These are phyloP conservation scores for Neonectria hederae DNA, from an alignment of 2,329 filamentous ascomycete species.

Conservation along the genomic window DNA sequence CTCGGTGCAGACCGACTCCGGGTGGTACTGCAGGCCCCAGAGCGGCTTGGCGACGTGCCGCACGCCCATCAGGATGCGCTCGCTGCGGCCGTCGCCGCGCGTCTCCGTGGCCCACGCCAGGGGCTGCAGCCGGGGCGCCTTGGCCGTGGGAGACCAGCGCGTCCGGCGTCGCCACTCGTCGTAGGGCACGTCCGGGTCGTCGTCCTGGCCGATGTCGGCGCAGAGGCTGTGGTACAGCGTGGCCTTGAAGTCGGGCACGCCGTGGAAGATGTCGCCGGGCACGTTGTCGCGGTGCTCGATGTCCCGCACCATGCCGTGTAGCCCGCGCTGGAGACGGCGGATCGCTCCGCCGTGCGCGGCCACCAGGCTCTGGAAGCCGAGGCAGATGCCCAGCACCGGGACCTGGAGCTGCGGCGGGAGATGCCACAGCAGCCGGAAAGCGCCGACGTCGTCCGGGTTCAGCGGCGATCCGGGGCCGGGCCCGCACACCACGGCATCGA, in stretches of 20 bases:
- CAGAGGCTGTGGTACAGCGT: constrained; percentile 80
- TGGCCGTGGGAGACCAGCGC: constrained; percentile 52
- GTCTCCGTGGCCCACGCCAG: constrained; percentile 70
- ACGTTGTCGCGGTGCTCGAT: constrained; percentile 64
- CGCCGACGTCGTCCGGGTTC: constrained; percentile 78
- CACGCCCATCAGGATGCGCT: constrained; percentile 79
- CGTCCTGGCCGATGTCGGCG: constrained; percentile 63
- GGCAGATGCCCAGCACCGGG: constrained; percentile 87
- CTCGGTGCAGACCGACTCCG: constrained; percentile 87
- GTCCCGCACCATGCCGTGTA: constrained; percentile 82
- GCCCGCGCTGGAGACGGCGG: constrained; percentile 72
- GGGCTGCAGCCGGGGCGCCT: constrained; percentile 58
- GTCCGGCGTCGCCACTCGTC: constrained; percentile 29
- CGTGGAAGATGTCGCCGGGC: constrained; percentile 70
- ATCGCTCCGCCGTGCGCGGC: constrained; percentile 74
- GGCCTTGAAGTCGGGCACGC: constrained; percentile 68
- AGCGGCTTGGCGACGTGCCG: constrained; percentile 75
- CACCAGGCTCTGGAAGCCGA: constrained; percentile 87
- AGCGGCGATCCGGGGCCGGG: constrained; percentile 88
- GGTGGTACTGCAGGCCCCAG: constrained; percentile 91
- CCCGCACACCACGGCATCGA: constrained; percentile 88
- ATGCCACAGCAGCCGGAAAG: constrained; percentile 81
- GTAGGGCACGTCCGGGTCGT: constrained; percentile 21
- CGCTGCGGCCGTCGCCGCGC: constrained; percentile 48
- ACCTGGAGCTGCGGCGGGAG: constrained; percentile 67